These are phyloP conservation scores for Stylosanthes scabra DNA, from an alignment of 331 rosid genomes.

Conservation along the genomic window DNA sequence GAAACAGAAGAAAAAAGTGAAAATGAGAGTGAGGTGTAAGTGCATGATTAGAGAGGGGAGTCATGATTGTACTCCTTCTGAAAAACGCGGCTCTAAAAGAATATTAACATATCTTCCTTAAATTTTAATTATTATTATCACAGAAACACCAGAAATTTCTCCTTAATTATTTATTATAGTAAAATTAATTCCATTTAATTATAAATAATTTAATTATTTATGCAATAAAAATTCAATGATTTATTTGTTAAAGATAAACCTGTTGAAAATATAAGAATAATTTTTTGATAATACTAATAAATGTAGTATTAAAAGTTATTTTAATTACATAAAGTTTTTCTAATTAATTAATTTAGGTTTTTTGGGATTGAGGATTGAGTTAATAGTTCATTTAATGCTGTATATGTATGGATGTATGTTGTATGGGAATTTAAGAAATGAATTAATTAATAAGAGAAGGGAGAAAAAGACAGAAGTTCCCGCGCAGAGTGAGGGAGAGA, in stretches of 20 bases:
- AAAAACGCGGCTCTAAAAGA: constrained; percentile 69
- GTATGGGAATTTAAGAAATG: constrained; percentile 29
- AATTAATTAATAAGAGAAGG: constrained; percentile 5
- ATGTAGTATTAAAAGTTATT: no score
- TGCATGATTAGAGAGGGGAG: constrained; percentile 65
- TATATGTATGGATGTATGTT: constrained; percentile 2
- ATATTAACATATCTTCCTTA: constrained; percentile 33
- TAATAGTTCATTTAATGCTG: constrained; percentile 33
- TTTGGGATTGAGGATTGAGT: constrained; percentile 5
- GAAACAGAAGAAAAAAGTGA: constrained; percentile 5
- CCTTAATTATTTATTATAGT: no score
- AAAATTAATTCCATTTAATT: no score
- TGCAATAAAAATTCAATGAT: no score
- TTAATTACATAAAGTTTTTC: background rate
- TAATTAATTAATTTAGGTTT: background rate
- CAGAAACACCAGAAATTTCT: no score
- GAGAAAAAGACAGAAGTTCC: constrained; percentile 25
- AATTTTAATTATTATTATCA: no score
- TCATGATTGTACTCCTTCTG: constrained; percentile 76
- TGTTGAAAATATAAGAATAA: no score
- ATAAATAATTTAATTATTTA: no score
- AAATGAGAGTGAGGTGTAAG: constrained; percentile 20
- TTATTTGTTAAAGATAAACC: no score
- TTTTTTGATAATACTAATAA: no score
- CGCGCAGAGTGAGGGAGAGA: constrained; percentile 53